These are phyloP conservation scores for Phytophthora lateralis DNA, from an alignment of 352 stramenopile species.

Conservation along the genomic window DNA sequence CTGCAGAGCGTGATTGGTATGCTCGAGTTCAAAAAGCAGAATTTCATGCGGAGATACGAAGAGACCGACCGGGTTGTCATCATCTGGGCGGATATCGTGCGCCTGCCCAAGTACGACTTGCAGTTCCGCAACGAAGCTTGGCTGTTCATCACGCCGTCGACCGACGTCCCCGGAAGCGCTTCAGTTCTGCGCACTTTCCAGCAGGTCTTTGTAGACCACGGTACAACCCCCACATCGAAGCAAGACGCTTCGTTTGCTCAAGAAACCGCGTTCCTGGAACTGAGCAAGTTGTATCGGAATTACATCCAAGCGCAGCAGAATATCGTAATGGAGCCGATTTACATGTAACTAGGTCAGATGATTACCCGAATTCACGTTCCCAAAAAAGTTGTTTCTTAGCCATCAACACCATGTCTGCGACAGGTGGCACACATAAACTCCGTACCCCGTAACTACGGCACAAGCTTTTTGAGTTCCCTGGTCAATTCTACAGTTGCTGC, in stretches of 20 bases:
- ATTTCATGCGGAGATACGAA: conserved; percentile 33
- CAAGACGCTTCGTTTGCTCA: neutral
- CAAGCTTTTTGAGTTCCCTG: too few species aligned
- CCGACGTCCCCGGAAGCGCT: conserved; percentile 7
- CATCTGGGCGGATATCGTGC: conserved; percentile 22
- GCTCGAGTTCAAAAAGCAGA: conserved; percentile 30
- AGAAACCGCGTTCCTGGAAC: conserved; percentile 17
- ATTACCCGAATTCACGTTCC: too few species aligned
- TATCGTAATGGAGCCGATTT: conserved; percentile 8
- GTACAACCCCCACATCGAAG: neutral
- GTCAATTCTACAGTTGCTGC: neutral
- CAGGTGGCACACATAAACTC: too few species aligned
- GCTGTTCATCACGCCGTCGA: conserved; percentile 25
- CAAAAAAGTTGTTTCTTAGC: too few species aligned
- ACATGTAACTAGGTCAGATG: too few species aligned
- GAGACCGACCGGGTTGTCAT: conserved; percentile 31
- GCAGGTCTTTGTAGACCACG: conserved; percentile 19
- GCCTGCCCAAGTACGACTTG: conserved; percentile 24
- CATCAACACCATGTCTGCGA: too few species aligned
- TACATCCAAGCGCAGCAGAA: conserved; percentile 20
- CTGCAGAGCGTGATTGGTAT: conserved; percentile 22
- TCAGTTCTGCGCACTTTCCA: conserved; percentile 26
- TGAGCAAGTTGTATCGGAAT: conserved; percentile 21
- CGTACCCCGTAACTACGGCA: too few species aligned
- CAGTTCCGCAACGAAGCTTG: conserved; percentile 32